Evolutionary conservation across 2,329 filamentous ascomycete species (phyloP).

Genomic region (Pseudocercospora fijiensis): DNA sequence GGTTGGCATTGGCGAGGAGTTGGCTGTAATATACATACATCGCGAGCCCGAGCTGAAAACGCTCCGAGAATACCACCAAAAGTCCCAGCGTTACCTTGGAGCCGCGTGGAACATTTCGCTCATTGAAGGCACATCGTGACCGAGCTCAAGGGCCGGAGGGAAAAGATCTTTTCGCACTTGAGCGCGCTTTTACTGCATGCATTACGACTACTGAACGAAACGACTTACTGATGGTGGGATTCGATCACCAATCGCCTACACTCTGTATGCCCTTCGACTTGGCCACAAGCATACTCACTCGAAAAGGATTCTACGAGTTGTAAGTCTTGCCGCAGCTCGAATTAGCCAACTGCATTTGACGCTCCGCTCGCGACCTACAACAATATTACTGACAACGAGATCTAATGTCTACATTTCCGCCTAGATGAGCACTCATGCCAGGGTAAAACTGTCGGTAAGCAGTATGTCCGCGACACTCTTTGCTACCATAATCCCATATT

Average conservation of each 20-base stretch:
- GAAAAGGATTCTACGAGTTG: not conserved
- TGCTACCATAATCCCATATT: slow-evolving; percentile 26
- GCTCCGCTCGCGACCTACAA: not conserved
- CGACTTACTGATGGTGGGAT: too few species aligned
- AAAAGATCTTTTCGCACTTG: too few species aligned
- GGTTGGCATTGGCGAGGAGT: not conserved
- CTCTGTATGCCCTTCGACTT: not conserved
- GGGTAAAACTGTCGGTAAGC: slow-evolving; percentile 4
- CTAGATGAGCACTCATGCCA: not conserved
- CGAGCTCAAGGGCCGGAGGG: too few species aligned
- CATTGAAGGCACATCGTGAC: too few species aligned
- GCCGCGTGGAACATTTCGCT: not conserved
- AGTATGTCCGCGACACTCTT: slow-evolving; percentile 27
- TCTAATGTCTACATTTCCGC: not conserved
- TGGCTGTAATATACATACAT: not conserved
- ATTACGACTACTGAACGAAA: too few species aligned
- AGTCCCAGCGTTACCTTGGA: not conserved
- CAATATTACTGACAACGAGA: not conserved
- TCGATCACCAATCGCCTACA: not conserved
- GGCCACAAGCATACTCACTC: not conserved
- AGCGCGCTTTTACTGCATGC: too few species aligned
- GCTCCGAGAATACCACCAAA: not conserved
- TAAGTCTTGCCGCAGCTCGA: not conserved
- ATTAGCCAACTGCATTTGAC: not conserved
- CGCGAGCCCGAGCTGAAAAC: not conserved